Evolutionary conservation across 2,329 filamentous ascomycete species (phyloP), one percentile per base, ranked within the genome.

Genomic region (Clathrospora elynae): DNA sequence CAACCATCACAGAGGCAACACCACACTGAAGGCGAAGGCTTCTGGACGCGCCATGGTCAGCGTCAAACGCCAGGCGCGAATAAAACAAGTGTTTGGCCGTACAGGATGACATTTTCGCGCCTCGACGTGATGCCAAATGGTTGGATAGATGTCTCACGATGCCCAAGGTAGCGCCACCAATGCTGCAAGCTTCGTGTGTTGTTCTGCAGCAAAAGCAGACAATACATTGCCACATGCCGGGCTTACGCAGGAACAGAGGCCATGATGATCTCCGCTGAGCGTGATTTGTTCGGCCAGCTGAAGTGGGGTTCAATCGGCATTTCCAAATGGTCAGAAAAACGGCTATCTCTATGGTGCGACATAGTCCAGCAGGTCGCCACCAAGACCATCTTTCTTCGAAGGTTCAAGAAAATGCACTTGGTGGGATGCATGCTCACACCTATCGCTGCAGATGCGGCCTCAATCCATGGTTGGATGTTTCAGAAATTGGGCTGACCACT

Each of bases 331-430:
- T 49, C 57, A 48, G 49, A 50, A 37, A 20, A 46, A 57, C 47
- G 55, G 48, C 51, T 43, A 52, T 53, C 50, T 45, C 40, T 16
- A 66, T 69, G 66, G 66, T 69, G 66, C 62, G 63, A 69, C 66
- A 55, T 30, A 39, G 42, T 51, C 51, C 54, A 63, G 62, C 62
- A 64, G 26, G 38, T 59, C 50, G 52, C 59, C 49, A 53, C 49
- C 43, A 24, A 35, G 40, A 44, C 42, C 37, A 30, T 49, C 35
- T 22, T 46, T 47, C 37, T 46, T 53, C 49, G 51, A 57, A 55
- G 57, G 50, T 45, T 40, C 51, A 41, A 28, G 17, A 45, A 22
- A 18, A 26, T 42, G 42, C 54, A 48, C 59, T 60, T 62, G 58
- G 53, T 46, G 49, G 46, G 36, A 46, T 55, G 55, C 49, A 51